phyloP scores from a whole-genome alignment of 345 rosid genomes.

The Litchi chinensis region DNA sequence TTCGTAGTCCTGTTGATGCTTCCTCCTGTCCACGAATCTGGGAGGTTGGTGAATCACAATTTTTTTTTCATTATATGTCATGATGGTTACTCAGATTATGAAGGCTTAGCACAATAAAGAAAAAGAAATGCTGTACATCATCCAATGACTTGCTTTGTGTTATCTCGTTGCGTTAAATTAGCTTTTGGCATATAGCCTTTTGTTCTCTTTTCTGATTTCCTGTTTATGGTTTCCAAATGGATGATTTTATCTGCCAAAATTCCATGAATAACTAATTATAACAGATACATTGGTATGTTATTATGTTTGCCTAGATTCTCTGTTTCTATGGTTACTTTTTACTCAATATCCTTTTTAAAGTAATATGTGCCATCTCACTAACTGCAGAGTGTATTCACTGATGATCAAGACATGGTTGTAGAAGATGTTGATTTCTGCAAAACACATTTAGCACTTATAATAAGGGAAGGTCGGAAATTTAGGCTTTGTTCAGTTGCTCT shows the following conservation, averaged over 20 bases:
- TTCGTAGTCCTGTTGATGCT: constrained; percentile 53
- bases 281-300: neutral
- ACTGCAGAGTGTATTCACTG: constrained; percentile 61
- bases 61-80: neutral
- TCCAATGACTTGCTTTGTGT: neutral
- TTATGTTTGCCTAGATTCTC: constrained; percentile 4
- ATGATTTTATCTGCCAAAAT: constrained; percentile 10
- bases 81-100: neutral
- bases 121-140: neutral
- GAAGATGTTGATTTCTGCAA: constrained; percentile 93
- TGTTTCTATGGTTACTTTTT: neutral
- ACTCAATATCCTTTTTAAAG: neutral
- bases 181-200: neutral
- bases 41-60: constrained; percentile 64
- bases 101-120: neutral
- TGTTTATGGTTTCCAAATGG: neutral
- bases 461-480: constrained; percentile 55
- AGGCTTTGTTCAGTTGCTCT: constrained; percentile 74
- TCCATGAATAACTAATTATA: neutral
- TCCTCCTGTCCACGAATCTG: constrained; percentile 58
- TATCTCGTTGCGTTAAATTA: neutral
- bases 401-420: constrained; percentile 52
- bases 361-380: constrained; percentile 13
- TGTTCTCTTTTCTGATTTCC: neutral
- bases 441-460: constrained; percentile 62